A percentile compares a stretch with the other conserved stretches of the same genome.
Conservation (phyloP, 2,329 filamentous ascomycete genomes). For the Fusarium solani-melongenae region DNA sequence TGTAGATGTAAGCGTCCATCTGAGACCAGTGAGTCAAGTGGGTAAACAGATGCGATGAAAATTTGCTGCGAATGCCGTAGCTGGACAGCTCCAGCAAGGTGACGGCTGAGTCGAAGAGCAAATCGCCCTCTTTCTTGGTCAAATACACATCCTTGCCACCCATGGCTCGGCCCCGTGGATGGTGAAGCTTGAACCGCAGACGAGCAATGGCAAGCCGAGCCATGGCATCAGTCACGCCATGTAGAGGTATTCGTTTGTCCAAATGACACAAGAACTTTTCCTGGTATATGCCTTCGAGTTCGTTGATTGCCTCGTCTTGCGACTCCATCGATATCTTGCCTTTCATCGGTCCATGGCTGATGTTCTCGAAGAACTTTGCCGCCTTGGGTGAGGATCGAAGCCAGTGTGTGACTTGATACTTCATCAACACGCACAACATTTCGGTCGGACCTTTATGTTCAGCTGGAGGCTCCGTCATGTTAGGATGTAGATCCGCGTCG, state of each 20-base stretch:
- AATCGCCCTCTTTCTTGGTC: conserved; percentile 35
- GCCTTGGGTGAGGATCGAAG: conserved; percentile 37
- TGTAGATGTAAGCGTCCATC: conserved; percentile 47
- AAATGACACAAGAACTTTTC: conserved; percentile 34
- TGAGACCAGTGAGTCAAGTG: conserved; percentile 42
- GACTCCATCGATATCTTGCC: conserved; percentile 12
- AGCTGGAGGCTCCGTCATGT: conserved; percentile 58
- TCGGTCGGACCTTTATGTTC: conserved; percentile 64
- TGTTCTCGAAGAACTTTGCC: conserved; percentile 29
- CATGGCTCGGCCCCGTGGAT: conserved; percentile 35
- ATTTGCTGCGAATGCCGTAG: conserved; percentile 37
- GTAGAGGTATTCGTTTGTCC: conserved; percentile 45
- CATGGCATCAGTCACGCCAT: conserved; percentile 19
- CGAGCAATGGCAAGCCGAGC: conserved; percentile 41
- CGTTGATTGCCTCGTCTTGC: conserved; percentile 39
- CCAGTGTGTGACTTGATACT: conserved; percentile 46
- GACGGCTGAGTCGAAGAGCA: conserved; percentile 40
- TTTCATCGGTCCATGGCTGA: conserved; percentile 7
- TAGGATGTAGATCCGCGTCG: conserved; percentile 63
- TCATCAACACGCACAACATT: conserved; percentile 58
- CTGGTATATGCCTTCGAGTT: conserved; percentile 41
- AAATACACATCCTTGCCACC: conserved; percentile 19
- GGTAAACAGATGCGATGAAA: conserved; percentile 43
- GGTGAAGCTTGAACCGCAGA: conserved; percentile 45
- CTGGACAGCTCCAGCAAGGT: conserved; percentile 39